phyloP scores from a whole-genome alignment of 352 stramenopile genomes.

The Aphanomyces euteiches region DNA sequence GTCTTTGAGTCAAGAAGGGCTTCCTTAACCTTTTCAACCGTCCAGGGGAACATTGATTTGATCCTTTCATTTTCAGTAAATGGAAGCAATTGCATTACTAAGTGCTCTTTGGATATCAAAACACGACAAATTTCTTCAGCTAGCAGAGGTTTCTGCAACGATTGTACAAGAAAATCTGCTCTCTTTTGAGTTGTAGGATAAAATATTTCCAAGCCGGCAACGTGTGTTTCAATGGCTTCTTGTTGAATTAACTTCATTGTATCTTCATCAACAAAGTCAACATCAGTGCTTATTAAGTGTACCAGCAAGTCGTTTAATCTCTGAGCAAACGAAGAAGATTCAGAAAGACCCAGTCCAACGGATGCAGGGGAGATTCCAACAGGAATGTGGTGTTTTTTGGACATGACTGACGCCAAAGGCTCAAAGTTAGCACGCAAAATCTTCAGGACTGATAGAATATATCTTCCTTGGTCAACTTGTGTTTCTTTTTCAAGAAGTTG shows the following conservation, averaged over 20 bases:
- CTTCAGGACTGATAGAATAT: neutral
- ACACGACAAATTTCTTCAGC: slow-evolving; percentile 3
- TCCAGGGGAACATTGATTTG: slow-evolving; percentile 10
- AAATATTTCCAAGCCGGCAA: slow-evolving; percentile 24
- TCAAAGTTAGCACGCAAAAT: slow-evolving; percentile 22
- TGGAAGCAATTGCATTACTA: slow-evolving; percentile 17
- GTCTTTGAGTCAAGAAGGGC: neutral
- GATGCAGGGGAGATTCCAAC: slow-evolving; percentile 3
- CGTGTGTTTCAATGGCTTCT: slow-evolving; percentile 12
- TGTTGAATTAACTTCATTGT: slow-evolving; percentile 1
- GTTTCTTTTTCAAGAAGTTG: neutral
- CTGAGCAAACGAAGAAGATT: slow-evolving; percentile 25
- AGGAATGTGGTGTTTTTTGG: neutral
- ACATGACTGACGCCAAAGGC: neutral
- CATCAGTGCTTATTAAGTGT: neutral
- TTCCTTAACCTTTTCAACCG: slow-evolving; percentile 10
- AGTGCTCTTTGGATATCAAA: neutral
- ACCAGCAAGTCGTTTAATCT: neutral
- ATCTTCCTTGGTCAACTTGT: neutral
- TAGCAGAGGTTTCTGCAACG: neutral
- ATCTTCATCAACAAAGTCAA: slow-evolving; percentile 22
- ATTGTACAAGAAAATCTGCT: slow-evolving; percentile 2
- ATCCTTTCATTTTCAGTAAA: neutral
- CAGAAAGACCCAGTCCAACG: slow-evolving; percentile 15
- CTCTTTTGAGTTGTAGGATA: slow-evolving; percentile 7